These are phyloP conservation scores for Leishmania guyanensis DNA, from an alignment of 208 protist species.

Conservation along the genomic window DNA sequence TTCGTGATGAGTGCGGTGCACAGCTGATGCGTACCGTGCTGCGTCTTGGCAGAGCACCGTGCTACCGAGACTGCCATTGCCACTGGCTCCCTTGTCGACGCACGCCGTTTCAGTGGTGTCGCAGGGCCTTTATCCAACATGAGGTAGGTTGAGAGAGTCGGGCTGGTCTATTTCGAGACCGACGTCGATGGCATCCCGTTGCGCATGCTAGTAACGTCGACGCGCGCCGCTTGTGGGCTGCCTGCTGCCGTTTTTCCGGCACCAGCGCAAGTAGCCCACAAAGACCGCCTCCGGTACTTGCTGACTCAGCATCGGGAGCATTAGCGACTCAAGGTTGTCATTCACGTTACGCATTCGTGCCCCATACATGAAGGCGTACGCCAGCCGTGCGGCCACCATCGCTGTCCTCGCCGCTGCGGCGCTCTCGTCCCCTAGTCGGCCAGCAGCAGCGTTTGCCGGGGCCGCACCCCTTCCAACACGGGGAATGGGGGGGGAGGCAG, in stretches of 20 bases:
- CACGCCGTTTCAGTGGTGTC: not conserved
- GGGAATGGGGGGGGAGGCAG: constrained; percentile 12
- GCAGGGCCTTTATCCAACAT: constrained; percentile 4
- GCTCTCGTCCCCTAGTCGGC: constrained; percentile 39
- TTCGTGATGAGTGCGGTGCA: constrained; percentile 39
- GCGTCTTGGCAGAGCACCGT: constrained; percentile 22
- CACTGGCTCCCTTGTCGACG: not conserved
- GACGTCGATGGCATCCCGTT: not conserved
- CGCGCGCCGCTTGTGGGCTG: constrained; percentile 1
- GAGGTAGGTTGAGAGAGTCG: constrained; percentile 12
- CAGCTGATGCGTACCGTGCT: constrained; percentile 26
- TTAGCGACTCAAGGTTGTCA: constrained; percentile 47
- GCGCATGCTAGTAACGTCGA: not conserved
- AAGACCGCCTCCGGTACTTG: constrained; percentile 48
- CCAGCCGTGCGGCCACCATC: constrained; percentile 28
- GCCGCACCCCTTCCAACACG: constrained; percentile 15
- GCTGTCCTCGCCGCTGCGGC: not conserved
- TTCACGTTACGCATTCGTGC: constrained; percentile 48
- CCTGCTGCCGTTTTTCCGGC: constrained; percentile 6
- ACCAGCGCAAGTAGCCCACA: constrained; percentile 37
- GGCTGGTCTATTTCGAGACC: constrained; percentile 9
- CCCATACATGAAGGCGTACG: constrained; percentile 51
- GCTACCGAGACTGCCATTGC: not conserved
- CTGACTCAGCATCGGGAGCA: constrained; percentile 42
- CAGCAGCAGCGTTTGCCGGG: constrained; percentile 15